Percentiles rank a stretch among this genome's conserved stretches.
phyloP scores from a whole-genome alignment of 164 flowering plant species.

The Aristolochia contorta region DNA sequence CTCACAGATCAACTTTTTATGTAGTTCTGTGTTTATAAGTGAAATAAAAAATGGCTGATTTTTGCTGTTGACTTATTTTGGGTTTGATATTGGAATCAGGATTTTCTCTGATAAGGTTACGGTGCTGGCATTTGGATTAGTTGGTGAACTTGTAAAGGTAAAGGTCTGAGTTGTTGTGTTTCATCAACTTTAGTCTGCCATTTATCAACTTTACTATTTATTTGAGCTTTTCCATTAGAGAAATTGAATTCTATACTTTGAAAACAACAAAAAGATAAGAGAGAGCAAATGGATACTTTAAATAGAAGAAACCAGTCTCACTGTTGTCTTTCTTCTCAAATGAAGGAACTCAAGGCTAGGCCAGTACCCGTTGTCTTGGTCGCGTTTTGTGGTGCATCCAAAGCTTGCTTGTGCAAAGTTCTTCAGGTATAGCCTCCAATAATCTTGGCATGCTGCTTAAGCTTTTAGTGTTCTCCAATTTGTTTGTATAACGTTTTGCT shows the following conservation, averaged over 20 bases:
- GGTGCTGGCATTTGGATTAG: constrained; percentile 46
- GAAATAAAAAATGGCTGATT: too few relatives aligned
- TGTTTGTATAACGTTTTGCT: not conserved
- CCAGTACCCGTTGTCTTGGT: constrained; percentile 81
- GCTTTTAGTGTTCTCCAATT: not conserved
- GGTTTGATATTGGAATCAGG: constrained; percentile 27
- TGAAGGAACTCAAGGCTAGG: constrained; percentile 65
- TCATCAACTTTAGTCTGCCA: too few relatives aligned
- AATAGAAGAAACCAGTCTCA: too few relatives aligned
- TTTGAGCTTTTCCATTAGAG: not conserved
- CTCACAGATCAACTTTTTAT: too few relatives aligned
- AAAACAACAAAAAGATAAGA: too few relatives aligned
- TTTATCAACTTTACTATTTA: not conserved
- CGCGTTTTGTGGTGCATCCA: constrained; percentile 90
- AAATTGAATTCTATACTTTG: not conserved
- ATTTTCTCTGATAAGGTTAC: constrained; percentile 80
- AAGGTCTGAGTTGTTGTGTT: constrained; percentile 29
- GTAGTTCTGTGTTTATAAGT: too few relatives aligned
- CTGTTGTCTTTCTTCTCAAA: not conserved
- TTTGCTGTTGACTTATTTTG: not conserved
- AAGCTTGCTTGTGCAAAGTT: constrained; percentile 87
- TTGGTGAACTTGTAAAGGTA: constrained; percentile 57
- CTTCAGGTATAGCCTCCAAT: constrained; percentile 55
- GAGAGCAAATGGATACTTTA: too few relatives aligned
- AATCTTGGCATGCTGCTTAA: not conserved